These are phyloP conservation scores for Truncatella angustata DNA, from an alignment of 2,329 filamentous ascomycete genomes.

Conservation along the genomic window DNA sequence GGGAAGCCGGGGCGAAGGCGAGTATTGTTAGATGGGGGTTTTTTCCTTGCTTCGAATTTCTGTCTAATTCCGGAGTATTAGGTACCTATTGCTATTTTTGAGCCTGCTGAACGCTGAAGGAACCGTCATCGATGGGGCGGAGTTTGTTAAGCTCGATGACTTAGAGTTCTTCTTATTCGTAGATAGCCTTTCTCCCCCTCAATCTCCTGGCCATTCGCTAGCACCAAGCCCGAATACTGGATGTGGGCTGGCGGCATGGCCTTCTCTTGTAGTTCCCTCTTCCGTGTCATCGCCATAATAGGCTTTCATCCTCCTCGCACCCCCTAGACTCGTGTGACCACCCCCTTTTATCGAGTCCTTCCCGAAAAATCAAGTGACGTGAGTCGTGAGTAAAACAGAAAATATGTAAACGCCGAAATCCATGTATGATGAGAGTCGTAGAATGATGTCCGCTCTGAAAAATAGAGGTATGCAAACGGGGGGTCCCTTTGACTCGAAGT, in stretches of 20 bases:
- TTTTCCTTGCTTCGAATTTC: neutral
- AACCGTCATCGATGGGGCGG: neutral
- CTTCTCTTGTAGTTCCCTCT: neutral
- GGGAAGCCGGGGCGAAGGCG: too few relatives aligned
- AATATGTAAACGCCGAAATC: conserved; percentile 2
- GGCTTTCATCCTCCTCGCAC: neutral
- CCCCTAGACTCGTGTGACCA: too few relatives aligned
- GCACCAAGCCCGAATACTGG: neutral
- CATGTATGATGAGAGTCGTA: neutral
- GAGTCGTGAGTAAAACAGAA: neutral
- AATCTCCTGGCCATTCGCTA: neutral
- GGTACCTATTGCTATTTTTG: neutral
- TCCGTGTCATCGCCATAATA: neutral
- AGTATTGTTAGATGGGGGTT: too few relatives aligned
- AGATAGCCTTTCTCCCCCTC: neutral
- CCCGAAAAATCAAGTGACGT: neutral
- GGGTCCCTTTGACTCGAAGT: neutral
- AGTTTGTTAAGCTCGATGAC: neutral
- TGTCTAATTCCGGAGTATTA: neutral
- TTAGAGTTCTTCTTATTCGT: neutral
- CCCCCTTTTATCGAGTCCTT: too few relatives aligned
- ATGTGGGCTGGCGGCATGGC: conserved; percentile 5
- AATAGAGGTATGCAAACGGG: neutral
- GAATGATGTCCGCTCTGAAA: neutral
- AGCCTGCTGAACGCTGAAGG: too few relatives aligned